These are phyloP conservation scores for Ploettnerulaceae sp. DNA, from an alignment of 2,329 filamentous ascomycete species.

Conservation along the genomic window DNA sequence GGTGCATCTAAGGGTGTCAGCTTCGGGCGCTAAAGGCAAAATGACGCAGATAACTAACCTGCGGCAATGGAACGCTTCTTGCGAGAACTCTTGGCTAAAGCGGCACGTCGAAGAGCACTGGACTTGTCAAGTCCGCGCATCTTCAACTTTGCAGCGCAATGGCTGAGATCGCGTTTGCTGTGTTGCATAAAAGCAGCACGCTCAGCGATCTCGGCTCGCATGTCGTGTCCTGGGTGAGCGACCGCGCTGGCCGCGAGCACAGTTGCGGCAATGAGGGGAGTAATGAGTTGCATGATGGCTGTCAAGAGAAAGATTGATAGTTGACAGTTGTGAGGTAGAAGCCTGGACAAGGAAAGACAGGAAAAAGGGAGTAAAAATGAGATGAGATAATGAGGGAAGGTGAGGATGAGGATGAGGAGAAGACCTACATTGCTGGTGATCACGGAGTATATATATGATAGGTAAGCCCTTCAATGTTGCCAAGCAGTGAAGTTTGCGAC, in stretches of 20 bases:
- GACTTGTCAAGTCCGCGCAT: slow-evolving; percentile 35
- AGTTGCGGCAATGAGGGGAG: slow-evolving; percentile 23
- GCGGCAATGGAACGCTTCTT: slow-evolving; percentile 30
- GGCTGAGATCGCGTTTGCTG: slow-evolving; percentile 35
- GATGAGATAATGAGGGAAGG: not conserved
- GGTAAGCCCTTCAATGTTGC: not conserved
- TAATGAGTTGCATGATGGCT: slow-evolving; percentile 34
- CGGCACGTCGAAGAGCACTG: slow-evolving; percentile 34
- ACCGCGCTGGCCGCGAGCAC: slow-evolving; percentile 19
- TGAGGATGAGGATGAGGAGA: not conserved
- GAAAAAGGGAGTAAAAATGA: slow-evolving; percentile 4
- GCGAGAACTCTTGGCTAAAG: slow-evolving; percentile 33
- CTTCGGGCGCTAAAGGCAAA: not conserved
- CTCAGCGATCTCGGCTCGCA: slow-evolving; percentile 34
- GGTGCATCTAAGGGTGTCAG: slow-evolving; percentile 4
- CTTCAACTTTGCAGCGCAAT: slow-evolving; percentile 38
- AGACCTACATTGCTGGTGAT: not conserved
- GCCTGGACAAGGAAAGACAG: slow-evolving; percentile 10
- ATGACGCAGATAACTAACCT: slow-evolving; percentile 1
- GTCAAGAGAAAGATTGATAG: slow-evolving; percentile 3
- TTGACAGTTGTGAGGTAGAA: slow-evolving; percentile 1
- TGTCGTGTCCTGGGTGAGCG: slow-evolving; percentile 39
- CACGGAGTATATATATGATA: not conserved
- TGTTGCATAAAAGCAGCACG: slow-evolving; percentile 35
- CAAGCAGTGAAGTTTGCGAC: not conserved